phyloP scores from a whole-genome alignment of 75 land plant genomes.

The Selaginella moellendorffii region DNA sequence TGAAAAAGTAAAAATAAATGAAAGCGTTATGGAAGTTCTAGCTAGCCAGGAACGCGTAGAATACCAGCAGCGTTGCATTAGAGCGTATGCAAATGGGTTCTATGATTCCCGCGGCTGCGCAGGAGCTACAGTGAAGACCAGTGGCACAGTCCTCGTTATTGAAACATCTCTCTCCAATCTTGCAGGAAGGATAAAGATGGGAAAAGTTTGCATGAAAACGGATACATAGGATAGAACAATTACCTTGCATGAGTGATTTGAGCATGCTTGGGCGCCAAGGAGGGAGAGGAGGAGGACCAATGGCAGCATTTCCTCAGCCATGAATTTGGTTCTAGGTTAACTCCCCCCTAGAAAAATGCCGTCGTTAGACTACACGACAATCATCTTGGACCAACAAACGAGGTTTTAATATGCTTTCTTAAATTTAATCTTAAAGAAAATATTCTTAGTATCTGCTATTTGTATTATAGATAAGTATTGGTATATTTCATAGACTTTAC shows the following conservation, averaged over 20 bases:
- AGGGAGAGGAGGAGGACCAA: no score
- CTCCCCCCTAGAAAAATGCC: no score
- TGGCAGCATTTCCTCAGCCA: no score
- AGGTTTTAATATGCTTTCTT: no score
- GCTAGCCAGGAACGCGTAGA: not conserved
- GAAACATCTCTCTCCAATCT: not conserved
- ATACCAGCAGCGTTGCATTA: not conserved
- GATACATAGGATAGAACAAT: not conserved
- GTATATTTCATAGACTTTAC: no score
- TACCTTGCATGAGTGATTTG: not conserved
- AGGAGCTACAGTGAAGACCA: not conserved
- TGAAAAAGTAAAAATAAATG: not conserved
- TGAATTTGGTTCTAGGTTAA: no score
- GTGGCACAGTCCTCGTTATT: not conserved
- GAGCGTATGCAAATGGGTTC: not conserved
- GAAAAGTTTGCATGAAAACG: not conserved
- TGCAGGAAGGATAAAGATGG: not conserved
- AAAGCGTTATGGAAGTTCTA: not conserved
- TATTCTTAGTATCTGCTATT: no score
- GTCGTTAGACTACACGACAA: no score
- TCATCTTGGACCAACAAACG: no score
- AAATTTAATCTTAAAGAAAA: no score
- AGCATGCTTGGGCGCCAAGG: no score
- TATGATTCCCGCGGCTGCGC: not conserved
- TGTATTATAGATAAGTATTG: no score